Evolutionary conservation across 2,329 filamentous ascomycete species (phyloP), one percentile per base, ranked within the genome.

Genomic region (Thelonectria discophora): DNA sequence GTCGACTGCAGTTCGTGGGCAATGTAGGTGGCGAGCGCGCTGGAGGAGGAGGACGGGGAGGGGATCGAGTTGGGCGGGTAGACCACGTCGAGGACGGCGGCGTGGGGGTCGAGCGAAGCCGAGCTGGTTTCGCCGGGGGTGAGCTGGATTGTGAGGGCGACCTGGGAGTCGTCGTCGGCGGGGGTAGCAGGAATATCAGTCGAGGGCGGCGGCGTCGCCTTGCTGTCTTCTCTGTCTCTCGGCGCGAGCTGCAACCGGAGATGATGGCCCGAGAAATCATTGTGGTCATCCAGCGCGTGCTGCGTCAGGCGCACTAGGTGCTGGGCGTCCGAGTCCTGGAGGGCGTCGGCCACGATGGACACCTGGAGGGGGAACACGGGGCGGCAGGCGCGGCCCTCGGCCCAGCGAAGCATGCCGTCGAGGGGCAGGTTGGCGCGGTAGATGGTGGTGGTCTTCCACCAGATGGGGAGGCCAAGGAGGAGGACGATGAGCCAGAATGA

Each of bases 361-460:
- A 98, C 91, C 64, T 90, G 88, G 18, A 98, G 83, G 8, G 95
- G 94, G 68, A 97, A 97, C 17, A 94, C 91, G 30, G 93, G 91
- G 69, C 89, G 89, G 77, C 94, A 98, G 60, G 90, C 88, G 93
- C 91, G 92, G 66, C 93, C 93, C 72, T 96, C 91, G 10, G 93
- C 91, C 94, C 95, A 98, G 64, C 90, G 86, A 68, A 91, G 86
- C 95, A 99, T 99, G 56, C 89, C 86, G 73, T 90, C 85, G 68
- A 97, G 77, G 5, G 95, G 95, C 69, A 99, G 80, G 46, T 88
- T 85, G 12, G 94, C 94, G 57, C 95, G 87, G 76, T 97, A 94
- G 57, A 98, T 97, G 0, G 91, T 90, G 4, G 95, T 99, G 0
- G 95, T 98, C 76, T 88, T 89, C 88, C 93, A 96, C 95, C 95